Percentiles rank a stretch among this genome's conserved stretches.
Conservation (phyloP, 257 asterid genomes). For the Lycium barbarum region DNA sequence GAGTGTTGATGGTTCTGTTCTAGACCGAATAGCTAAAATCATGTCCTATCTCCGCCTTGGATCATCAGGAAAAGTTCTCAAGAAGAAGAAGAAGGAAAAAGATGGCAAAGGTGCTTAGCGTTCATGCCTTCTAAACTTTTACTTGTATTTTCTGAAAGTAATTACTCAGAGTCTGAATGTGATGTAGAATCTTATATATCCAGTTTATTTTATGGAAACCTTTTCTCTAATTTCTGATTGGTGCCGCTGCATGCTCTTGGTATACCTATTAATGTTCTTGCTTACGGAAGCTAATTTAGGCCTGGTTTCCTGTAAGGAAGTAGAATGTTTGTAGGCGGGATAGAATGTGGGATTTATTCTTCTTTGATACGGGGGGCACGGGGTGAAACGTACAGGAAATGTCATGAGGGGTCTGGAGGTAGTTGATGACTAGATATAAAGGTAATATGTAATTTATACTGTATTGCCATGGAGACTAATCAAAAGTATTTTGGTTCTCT, state of each 20-base stretch:
- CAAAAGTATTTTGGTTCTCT: background rate
- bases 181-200: background rate
- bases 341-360: background rate
- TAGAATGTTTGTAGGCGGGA: background rate
- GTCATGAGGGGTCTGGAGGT: background rate
- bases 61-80: conserved; percentile 97
- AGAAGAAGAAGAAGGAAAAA: conserved; percentile 96
- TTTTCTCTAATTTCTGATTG: conserved; percentile 7
- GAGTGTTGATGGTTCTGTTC: conserved; percentile 93
- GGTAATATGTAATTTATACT: background rate
- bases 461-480: background rate
- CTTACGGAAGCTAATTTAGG: background rate
- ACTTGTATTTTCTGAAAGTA: conserved; percentile 1
- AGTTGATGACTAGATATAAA: background rate
- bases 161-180: background rate
- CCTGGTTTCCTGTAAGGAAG: conserved; percentile 10
- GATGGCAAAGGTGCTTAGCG: conserved; percentile 71
- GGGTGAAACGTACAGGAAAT: conserved; percentile 6
- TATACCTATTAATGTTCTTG: conserved; percentile 2
- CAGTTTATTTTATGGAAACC: background rate
- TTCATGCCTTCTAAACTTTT: conserved; percentile 12
- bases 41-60: conserved; percentile 99
- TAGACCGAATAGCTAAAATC: conserved; percentile 94
- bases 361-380: background rate
- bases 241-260: background rate